Base-by-base conservation (phyloP, 2,329 filamentous ascomycete genomes). In the Elsinoe australis region DNA sequence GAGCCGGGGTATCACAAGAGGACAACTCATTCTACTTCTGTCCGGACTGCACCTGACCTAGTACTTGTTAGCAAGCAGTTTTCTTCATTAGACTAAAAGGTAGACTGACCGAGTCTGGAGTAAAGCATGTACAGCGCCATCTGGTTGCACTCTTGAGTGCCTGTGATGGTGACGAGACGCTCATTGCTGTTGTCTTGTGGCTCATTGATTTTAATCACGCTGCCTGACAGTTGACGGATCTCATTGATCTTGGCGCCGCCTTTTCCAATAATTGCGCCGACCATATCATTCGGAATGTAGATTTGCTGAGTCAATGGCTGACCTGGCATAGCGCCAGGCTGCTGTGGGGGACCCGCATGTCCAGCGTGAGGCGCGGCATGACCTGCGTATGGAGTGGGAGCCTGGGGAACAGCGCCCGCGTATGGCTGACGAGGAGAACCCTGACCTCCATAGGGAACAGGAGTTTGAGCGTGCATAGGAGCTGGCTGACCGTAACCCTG, bases 71-170 rank as follows among this genome's bases (percentile, higher is more conserved):
- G 52, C 29, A 12, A 35, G 2, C 26, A 21, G 21, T 8, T 35
- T 35, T 34, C 21, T 34, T 45, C 58, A 61, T 63, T 74, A 72
- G 58, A 59, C 46, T 64, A 63, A 51, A 62, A 62, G 45, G 57
- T 63, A 31, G 55, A 70, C 75, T 70, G 62, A 95, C 92, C 92
- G 66, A 98, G 84, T 75, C 92, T 81, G 52, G 87, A 94, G 70
- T 98, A 98, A 49, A 98, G 79, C 89, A 98, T 95, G 71, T 96
- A 98, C 49, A 98, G 71, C n/a, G 92, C 92, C 89, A 98, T 96
- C 62, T 95, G 87, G 71, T 98, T 98, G 74, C 88, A 95, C 69
- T 98, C 92, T 60, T 94, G 88, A 4, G 92, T 96, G 55, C 92
- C 92, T 1, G 92, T 95, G 58, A 98, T 94, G 12, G 92, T 98